Evolutionary conservation across 306 rosid genomes (phyloP).

Genomic region (Trifolium fragiferum): DNA sequence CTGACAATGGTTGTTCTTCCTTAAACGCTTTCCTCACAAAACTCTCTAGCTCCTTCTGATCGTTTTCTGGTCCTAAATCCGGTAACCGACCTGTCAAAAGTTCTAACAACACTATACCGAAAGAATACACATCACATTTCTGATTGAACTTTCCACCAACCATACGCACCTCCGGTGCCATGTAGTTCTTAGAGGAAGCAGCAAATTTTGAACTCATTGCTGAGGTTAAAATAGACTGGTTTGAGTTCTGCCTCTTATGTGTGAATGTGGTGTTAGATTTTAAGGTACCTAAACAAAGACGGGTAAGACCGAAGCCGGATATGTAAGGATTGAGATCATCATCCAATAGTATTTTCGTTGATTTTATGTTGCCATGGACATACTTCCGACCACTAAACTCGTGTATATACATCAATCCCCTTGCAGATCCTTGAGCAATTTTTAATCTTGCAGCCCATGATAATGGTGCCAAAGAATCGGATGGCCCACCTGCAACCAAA

Average conservation of each 20-base stretch:
- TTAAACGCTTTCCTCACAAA: slow-evolving; percentile 64
- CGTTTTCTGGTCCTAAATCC: slow-evolving; percentile 57
- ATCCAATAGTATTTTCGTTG: slow-evolving; percentile 72
- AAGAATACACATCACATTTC: slow-evolving; percentile 77
- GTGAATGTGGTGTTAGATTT: slow-evolving; percentile 47
- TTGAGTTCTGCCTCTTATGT: slow-evolving; percentile 52
- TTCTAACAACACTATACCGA: slow-evolving; percentile 70
- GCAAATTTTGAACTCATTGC: slow-evolving; percentile 49
- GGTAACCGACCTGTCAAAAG: slow-evolving; percentile 65
- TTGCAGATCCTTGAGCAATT: slow-evolving; percentile 77
- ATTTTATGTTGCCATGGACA: slow-evolving; percentile 72
- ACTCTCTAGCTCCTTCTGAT: slow-evolving; percentile 61
- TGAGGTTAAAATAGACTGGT: slow-evolving; percentile 44
- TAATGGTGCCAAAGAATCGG: slow-evolving; percentile 51
- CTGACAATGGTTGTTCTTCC: slow-evolving; percentile 65
- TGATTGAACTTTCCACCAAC: slow-evolving; percentile 68
- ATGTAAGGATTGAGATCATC: slow-evolving; percentile 70
- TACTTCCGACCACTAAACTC: slow-evolving; percentile 71
- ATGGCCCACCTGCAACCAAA: slow-evolving; percentile 56
- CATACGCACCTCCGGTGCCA: slow-evolving; percentile 68
- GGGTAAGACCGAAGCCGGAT: slow-evolving; percentile 73
- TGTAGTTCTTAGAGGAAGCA: slow-evolving; percentile 51
- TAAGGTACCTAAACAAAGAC: slow-evolving; percentile 50
- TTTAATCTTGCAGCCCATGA: slow-evolving; percentile 74
- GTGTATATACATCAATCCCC: slow-evolving; percentile 71